phyloP scores from a whole-genome alignment of 1,284 basidiomycete genomes.

The Moesziomyces parantarcticus region DNA sequence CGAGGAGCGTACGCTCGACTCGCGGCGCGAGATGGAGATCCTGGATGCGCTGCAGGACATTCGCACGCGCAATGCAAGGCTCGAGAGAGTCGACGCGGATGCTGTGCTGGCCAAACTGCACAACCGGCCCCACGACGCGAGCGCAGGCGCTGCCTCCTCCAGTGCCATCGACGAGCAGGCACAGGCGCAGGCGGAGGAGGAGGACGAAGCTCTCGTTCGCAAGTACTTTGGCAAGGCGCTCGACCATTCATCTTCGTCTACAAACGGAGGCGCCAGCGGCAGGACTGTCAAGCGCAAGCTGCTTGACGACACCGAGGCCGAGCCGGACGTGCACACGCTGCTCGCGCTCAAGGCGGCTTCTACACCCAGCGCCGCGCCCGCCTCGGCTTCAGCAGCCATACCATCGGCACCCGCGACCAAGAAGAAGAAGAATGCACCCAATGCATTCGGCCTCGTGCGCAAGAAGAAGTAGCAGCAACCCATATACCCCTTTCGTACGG shows the following conservation, averaged over 20 bases:
- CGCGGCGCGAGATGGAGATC: conserved; percentile 97
- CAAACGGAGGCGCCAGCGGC: not conserved
- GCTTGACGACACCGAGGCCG: conserved; percentile 39
- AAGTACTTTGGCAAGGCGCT: conserved; percentile 83
- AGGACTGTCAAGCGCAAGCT: conserved; percentile 36
- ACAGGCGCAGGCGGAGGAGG: conserved; percentile 76
- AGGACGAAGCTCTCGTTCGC: conserved; percentile 88
- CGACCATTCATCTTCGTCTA: conserved; percentile 21
- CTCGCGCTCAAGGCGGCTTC: conserved; percentile 17
- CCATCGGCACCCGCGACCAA: conserved; percentile 12
- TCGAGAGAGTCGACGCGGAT: conserved; percentile 74
- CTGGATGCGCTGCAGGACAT: conserved; percentile 96
- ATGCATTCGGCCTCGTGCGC: conserved; percentile 64
- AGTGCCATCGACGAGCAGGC: conserved; percentile 28
- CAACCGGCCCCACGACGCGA: not conserved
- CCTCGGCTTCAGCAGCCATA: not conserved
- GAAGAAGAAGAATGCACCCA: conserved; percentile 58
- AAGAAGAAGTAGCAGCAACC: conserved; percentile 41
- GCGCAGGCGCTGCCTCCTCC: not conserved
- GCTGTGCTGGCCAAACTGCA: conserved; percentile 50
- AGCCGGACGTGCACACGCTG: conserved; percentile 29
- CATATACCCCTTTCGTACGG: not conserved
- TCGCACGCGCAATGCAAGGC: conserved; percentile 87
- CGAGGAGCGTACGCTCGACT: conserved; percentile 89
- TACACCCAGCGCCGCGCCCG: not conserved